These are phyloP conservation scores for Xylaria sp. DNA, from an alignment of 2,329 filamentous ascomycete genomes.

Conservation along the genomic window DNA sequence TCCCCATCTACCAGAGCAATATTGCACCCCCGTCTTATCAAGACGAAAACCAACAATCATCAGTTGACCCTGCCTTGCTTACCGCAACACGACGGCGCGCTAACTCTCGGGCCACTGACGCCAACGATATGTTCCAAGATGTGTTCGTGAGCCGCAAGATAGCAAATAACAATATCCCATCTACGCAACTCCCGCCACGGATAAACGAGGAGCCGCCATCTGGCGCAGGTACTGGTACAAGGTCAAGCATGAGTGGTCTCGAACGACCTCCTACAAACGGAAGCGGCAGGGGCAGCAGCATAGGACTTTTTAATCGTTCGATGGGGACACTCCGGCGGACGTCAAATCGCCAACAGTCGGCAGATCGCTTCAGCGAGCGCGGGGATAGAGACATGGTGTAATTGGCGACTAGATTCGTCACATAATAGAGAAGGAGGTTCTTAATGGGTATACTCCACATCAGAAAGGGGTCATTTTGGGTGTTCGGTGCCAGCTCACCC, in stretches of 20 bases:
- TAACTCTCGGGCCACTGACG: slow-evolving; percentile 42
- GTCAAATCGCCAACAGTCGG: slow-evolving; percentile 17
- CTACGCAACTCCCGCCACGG: slow-evolving; percentile 40
- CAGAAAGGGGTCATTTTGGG: background rate
- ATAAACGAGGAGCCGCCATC: slow-evolving; percentile 44
- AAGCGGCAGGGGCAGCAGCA: slow-evolving; percentile 34
- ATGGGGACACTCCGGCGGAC: slow-evolving; percentile 39
- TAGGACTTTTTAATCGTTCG: slow-evolving; percentile 39
- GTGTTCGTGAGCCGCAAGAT: slow-evolving; percentile 57
- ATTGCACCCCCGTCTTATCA: slow-evolving; percentile 49
- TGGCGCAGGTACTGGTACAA: slow-evolving; percentile 45
- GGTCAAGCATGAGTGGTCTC: slow-evolving; percentile 37
- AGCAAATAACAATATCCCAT: slow-evolving; percentile 29
- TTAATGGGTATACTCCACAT: background rate
- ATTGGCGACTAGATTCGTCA: background rate
- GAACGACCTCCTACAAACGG: slow-evolving; percentile 38
- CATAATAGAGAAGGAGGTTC: background rate
- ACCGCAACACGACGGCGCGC: slow-evolving; percentile 44
- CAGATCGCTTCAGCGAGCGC: slow-evolving; percentile 25
- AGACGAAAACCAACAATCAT: slow-evolving; percentile 32
- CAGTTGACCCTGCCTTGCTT: slow-evolving; percentile 44
- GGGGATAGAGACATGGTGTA: slow-evolving; percentile 42
- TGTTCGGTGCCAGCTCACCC: background rate
- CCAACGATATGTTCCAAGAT: slow-evolving; percentile 56
- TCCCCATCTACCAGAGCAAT: slow-evolving; percentile 68